phyloP scores from a whole-genome alignment of 345 rosid species.

The Salix exigua region DNA sequence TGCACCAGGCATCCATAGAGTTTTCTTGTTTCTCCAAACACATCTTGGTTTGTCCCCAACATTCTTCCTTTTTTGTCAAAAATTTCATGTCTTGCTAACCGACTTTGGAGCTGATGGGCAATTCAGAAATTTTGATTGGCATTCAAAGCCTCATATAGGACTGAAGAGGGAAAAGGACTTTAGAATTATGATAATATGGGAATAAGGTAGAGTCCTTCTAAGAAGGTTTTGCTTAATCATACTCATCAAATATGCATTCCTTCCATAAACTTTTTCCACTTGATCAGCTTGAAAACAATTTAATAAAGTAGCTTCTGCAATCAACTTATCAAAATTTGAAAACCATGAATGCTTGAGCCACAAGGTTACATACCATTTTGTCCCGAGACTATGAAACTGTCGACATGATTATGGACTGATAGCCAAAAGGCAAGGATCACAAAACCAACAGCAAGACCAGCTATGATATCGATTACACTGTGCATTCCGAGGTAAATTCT shows the following conservation, averaged over 20 bases:
- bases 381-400: conserved; percentile 63
- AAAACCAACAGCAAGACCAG: conserved; percentile 74
- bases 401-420: conserved; percentile 48
- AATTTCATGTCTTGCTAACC: background rate
- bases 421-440: conserved; percentile 72
- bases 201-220: background rate
- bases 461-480: conserved; percentile 70
- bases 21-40: background rate
- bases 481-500: conserved; percentile 99
- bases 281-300: conserved; percentile 8
- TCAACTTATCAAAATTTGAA: background rate
- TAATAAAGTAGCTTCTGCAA: conserved; percentile 3
- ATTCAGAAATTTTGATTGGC: background rate
- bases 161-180: background rate
- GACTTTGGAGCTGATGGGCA: background rate
- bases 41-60: background rate
- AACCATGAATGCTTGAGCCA: background rate
- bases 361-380: conserved; percentile 62
- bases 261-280: background rate
- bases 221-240: background rate
- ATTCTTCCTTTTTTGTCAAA: background rate
- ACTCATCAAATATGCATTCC: background rate
- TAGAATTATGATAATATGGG: background rate
- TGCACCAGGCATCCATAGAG: background rate
- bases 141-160: background rate